A percentile compares a stretch with the other conserved stretches of the same genome.
Evolutionary conservation across 2,329 filamentous ascomycete genomes (phyloP).

Genomic region (Stachybotrys elegans): DNA sequence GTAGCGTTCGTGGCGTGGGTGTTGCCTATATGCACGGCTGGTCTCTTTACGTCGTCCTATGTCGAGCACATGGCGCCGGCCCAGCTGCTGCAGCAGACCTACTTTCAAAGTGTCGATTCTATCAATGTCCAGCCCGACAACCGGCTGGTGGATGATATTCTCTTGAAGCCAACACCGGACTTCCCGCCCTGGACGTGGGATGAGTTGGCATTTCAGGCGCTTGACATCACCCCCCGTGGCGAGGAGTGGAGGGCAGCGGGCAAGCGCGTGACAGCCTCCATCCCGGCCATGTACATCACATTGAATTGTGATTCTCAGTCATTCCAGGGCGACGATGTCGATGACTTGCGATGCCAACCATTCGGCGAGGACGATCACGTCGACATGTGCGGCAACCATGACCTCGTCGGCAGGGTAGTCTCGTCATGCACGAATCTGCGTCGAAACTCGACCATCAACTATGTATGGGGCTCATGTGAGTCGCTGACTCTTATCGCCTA

Average conservation of each 20-base stretch:
- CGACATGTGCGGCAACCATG: constrained; percentile 11
- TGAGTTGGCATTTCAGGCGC: constrained; percentile 16
- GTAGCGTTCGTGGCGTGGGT: constrained; percentile 20
- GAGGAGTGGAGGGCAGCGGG: constrained; percentile 16
- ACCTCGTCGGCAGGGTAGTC: constrained; percentile 15
- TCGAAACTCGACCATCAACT: constrained; percentile 14
- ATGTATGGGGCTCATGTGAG: constrained; percentile 20
- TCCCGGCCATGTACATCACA: constrained; percentile 12
- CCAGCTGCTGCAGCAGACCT: constrained; percentile 14
- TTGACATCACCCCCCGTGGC: constrained; percentile 12
- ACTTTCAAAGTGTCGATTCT: constrained; percentile 15
- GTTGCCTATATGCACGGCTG: constrained; percentile 22
- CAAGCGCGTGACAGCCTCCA: constrained; percentile 13
- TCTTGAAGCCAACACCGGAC: constrained; percentile 14
- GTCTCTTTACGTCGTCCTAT: constrained; percentile 18
- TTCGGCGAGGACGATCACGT: constrained; percentile 11
- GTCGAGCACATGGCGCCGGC: constrained; percentile 13
- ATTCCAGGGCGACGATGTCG: constrained; percentile 9
- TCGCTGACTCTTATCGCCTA: constrained; percentile 15
- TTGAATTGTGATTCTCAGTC: constrained; percentile 17
- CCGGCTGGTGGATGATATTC: constrained; percentile 12
- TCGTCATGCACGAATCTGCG: constrained; percentile 15
- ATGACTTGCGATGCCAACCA: constrained; percentile 13
- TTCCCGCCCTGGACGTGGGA: constrained; percentile 21
- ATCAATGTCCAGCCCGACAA: constrained; percentile 9